Base-by-base conservation (phyloP, 805 yeast genomes). In the Ogataea ganodermae region DNA sequence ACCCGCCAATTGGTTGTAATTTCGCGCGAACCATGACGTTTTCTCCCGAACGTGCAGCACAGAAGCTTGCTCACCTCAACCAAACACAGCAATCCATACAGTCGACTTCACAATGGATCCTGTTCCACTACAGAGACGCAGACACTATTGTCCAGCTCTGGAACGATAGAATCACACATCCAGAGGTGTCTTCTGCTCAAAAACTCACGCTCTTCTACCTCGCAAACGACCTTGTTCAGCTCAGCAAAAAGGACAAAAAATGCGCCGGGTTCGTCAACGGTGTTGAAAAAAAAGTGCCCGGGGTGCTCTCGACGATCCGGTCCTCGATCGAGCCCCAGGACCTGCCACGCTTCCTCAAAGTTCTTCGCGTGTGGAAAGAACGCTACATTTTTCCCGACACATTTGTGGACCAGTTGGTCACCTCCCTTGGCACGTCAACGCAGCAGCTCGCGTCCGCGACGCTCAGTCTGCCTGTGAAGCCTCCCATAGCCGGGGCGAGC, bases 151-250 rank as follows among this genome's bases (percentile, higher is more conserved):
- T 83, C 8, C 60, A 65, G 22, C 67, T 75, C 4, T 84, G 89
- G 89, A 63, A 71, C 24, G 33, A 45, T 9, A 46, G 50, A 22
- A 50, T 56, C 17, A 18, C 36, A 2, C 39, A 51, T 4, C 48
- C 59, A 17, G 49, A 42, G n/a, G 20, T 42, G 6, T 30, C 26
- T 24, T 28, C 48, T n/a, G 18, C 53, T 21, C 47, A 76, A 56
- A 76, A 74, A 49, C 71, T 84, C 43, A 74, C 84, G 2, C 66
- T 85, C 46, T 72, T 89, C 20, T 89, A 89, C 59, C 69, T 89
- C 12, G 84, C 86, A 43, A 89, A 89, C 63, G 96, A 89, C 55
- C 83, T 89, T 18, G 84, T 88, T 1, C 96, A 89, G 65, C 86
- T 86, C 61, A 80, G 90, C 3, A 74, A 83, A 49, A 81, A 84